phyloP scores from a whole-genome alignment of 2,329 filamentous ascomycete genomes.

The Talaromyces sp. region DNA sequence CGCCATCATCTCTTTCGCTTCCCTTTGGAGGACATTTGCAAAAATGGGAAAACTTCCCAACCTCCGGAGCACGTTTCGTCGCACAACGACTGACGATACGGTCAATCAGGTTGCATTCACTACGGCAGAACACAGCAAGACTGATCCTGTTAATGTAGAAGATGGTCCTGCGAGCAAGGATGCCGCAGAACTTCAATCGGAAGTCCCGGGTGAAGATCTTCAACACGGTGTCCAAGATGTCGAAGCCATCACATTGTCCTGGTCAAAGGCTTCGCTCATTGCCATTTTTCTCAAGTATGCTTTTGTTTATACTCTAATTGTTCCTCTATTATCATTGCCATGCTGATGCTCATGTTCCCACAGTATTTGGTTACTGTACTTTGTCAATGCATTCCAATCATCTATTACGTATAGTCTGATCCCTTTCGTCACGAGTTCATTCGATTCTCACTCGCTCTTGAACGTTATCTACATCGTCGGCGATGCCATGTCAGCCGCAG shows the following conservation, averaged over 20 bases:
- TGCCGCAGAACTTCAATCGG: neutral
- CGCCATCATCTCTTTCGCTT: neutral
- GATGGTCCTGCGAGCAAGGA: neutral
- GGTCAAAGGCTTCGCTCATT: slow-evolving; percentile 38
- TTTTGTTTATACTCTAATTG: neutral
- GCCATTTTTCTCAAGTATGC: slow-evolving; percentile 44
- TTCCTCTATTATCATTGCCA: neutral
- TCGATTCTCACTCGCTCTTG: slow-evolving; percentile 47
- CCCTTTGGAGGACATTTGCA: neutral
- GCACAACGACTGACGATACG: neutral
- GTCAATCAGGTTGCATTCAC: neutral
- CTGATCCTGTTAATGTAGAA: neutral
- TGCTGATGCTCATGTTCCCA: neutral
- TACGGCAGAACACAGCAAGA: neutral
- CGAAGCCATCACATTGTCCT: slow-evolving; percentile 23
- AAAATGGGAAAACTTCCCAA: slow-evolving; percentile 3
- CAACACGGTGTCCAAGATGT: slow-evolving; percentile 24
- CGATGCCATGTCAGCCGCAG: slow-evolving; percentile 50
- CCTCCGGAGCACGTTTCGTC: neutral
- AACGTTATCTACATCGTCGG: slow-evolving; percentile 50
- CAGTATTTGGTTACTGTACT: slow-evolving; percentile 36
- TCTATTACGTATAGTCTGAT: slow-evolving; percentile 25
- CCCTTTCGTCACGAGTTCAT: slow-evolving; percentile 48
- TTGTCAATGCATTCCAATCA: slow-evolving; percentile 31
- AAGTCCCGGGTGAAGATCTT: neutral